Conservation (phyloP, 2,329 filamentous ascomycete genomes). For the Talaromyces sp. region DNA sequence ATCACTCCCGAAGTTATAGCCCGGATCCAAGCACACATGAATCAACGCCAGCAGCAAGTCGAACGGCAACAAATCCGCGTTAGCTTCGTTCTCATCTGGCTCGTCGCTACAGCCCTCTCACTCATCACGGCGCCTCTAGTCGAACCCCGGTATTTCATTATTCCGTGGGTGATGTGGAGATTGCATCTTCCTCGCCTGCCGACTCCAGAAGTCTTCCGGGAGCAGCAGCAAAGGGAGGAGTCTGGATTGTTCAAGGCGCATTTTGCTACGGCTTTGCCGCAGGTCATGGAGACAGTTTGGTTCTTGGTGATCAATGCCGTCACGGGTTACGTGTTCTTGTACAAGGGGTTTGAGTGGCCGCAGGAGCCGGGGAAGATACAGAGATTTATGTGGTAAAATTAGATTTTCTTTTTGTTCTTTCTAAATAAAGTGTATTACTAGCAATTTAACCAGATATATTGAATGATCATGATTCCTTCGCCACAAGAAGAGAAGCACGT, state of each 20-base stretch:
- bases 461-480: no score
- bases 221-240: conserved; percentile 16
- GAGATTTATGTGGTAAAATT: conserved; percentile 55
- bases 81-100: conserved; percentile 56
- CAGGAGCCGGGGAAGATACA: conserved; percentile 55
- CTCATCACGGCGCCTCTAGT: conserved; percentile 87
- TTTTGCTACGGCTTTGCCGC: conserved; percentile 23
- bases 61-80: conserved; percentile 29
- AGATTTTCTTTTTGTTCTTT: background rate
- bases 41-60: conserved; percentile 25
- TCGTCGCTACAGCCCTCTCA: conserved; percentile 69
- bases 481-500: no score
- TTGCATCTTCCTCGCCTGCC: conserved; percentile 62
- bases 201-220: conserved; percentile 24
- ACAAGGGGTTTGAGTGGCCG: conserved; percentile 54
- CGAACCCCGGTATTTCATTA: conserved; percentile 92
- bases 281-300: conserved; percentile 54
- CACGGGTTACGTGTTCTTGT: conserved; percentile 54
- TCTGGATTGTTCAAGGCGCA: conserved; percentile 23
- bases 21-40: conserved; percentile 25
- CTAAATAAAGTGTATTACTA: background rate
- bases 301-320: conserved; percentile 49
- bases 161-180: conserved; percentile 92
- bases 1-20: conserved; percentile 25
- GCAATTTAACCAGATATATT: background rate